Conservation (phyloP, 495 filamentous ascomycete species). For the Penicillium cataractarum region DNA sequence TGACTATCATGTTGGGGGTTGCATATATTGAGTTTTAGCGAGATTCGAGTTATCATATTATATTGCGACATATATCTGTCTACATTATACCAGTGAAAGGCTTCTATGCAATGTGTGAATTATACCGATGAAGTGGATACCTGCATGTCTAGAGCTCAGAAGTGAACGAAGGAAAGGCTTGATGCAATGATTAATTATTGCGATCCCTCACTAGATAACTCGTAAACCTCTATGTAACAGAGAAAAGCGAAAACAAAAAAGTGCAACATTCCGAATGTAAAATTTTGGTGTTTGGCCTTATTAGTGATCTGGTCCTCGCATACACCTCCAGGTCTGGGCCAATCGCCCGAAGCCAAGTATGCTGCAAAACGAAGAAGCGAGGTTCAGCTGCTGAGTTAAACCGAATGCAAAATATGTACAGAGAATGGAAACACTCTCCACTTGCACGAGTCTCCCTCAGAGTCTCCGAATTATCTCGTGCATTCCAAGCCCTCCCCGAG, state of each 20-base stretch:
- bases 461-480: neutral
- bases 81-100: neutral
- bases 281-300: neutral
- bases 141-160: neutral
- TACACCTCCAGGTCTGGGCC: neutral
- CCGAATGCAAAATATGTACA: neutral
- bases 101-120: neutral
- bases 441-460: neutral
- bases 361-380: neutral
- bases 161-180: neutral
- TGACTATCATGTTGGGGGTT: neutral
- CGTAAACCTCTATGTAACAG: neutral
- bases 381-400: neutral
- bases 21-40: conserved; percentile 3
- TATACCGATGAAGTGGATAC: neutral
- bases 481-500: neutral
- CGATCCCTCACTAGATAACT: neutral
- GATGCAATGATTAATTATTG: conserved; percentile 5
- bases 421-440: neutral
- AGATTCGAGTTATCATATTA: neutral
- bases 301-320: neutral
- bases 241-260: neutral
- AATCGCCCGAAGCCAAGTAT: neutral
- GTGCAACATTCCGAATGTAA: neutral
- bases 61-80: neutral